Percentiles rank a stretch among this genome's conserved stretches.
Conservation (phyloP, 768 basidiomycete genomes). For the Amanita rimosa region DNA sequence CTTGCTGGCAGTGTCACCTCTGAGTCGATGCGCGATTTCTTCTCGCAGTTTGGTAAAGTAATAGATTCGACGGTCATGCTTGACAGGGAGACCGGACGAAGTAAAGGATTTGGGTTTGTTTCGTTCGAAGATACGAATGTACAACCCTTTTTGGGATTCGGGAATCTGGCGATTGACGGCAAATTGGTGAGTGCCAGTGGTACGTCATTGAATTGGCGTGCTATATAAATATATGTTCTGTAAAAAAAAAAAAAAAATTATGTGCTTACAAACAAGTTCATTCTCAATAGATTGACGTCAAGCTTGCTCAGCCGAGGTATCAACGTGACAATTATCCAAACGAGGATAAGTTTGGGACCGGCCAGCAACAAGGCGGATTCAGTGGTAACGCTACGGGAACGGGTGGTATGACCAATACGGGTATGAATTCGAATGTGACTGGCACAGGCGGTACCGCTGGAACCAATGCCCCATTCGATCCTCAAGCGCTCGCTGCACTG, state of each 20-base stretch:
- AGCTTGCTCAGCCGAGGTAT: constrained; percentile 86
- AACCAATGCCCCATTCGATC: constrained; percentile 70
- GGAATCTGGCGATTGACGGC: constrained; percentile 87
- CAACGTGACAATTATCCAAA: constrained; percentile 54
- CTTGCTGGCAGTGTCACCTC: constrained; percentile 87
- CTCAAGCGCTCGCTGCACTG: constrained; percentile 82
- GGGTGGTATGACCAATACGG: constrained; percentile 5
- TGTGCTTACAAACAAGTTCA: not conserved
- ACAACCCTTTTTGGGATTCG: constrained; percentile 78
- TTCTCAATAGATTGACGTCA: constrained; percentile 99
- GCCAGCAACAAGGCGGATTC: constrained; percentile 6
- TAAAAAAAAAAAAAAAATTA: too few species aligned
- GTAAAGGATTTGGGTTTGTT: constrained; percentile 97
- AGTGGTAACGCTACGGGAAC: not conserved
- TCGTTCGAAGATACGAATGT: constrained; percentile 91
- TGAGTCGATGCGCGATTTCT: constrained; percentile 88
- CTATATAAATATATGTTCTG: not conserved
- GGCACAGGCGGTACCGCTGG: constrained; percentile 17
- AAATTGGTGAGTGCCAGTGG: constrained; percentile 61
- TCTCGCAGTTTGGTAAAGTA: constrained; percentile 89
- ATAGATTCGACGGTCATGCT: constrained; percentile 99
- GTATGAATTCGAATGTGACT: constrained; percentile 14
- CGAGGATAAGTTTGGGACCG: constrained; percentile 26
- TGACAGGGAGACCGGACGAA: constrained; percentile 88
- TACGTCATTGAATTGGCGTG: not conserved